Base-by-base conservation (phyloP, 345 rosid species). In the Cardamine resedifolia region DNA sequence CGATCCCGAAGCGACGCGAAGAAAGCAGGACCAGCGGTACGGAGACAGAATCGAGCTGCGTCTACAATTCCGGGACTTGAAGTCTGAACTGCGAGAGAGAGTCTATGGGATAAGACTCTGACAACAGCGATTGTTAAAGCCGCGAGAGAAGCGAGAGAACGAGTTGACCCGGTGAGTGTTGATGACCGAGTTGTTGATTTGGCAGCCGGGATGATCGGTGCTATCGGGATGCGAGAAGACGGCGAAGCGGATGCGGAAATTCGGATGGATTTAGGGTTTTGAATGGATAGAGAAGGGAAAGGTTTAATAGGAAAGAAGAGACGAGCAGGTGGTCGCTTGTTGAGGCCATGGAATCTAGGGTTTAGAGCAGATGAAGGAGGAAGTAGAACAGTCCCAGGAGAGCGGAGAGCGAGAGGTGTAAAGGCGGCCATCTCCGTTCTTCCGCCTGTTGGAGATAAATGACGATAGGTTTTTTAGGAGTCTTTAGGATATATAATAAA, bases 1-100 rank as follows among this genome's bases (percentile, higher is more conserved):
- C 80, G 75, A 78, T 83, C 83, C 53, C 81, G 60, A 18, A 81
- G 58, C 49, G 91, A 78, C 30, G 92, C 98, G 51, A 89, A 90
- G 82, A 90, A 90, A 5, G 78, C 72, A 0, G 92, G 82, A 0
- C 94, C 85, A 10, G 24, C 74, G 2, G 83, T 52, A 3, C 69
- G 68, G 14, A 83, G 33, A 9, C 79, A 72, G 28, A 72, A 15
- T n/a, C 45, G 12, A 5, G 47, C 3, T 4, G 58, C 58, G 0
- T 41, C 47, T 6, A 8, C 19, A 10, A 39, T 14, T 24, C 19
- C 52, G 8, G 59, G 74, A 14, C 14, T 41, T 6, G 36, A 43
- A 6, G 62, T 41, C 30, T 68, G 63, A 5, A 45, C 28, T 1
- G 36, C 48, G 0, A 59, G 21, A 12, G 58, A 61, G 43, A 61